Percentiles rank a stretch among this genome's conserved stretches.
Conservation (phyloP, 345 rosid species). For the Hirschfeldia incana region DNA sequence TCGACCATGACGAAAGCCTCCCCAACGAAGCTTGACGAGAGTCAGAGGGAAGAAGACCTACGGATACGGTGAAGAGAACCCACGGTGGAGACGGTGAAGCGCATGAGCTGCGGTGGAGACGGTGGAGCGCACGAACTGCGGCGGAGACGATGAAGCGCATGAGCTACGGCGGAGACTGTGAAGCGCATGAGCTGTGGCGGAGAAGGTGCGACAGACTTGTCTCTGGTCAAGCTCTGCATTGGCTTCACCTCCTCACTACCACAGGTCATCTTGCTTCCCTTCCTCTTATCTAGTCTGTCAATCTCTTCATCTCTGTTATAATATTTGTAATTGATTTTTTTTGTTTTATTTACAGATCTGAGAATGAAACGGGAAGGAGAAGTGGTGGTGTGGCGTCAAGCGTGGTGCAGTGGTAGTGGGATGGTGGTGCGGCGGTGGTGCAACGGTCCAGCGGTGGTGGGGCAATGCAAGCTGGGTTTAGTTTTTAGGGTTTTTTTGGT, state of each 20-base stretch:
- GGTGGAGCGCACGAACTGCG: not conserved
- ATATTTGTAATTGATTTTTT: too few species aligned
- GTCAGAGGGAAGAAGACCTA: not conserved
- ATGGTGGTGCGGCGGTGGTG: not conserved
- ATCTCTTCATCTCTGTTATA: not conserved
- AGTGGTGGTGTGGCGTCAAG: not conserved
- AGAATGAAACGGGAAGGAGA: not conserved
- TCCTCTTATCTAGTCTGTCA: not conserved
- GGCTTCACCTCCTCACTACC: not conserved
- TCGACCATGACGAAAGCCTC: not conserved
- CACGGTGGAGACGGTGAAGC: not conserved
- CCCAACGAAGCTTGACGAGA: not conserved
- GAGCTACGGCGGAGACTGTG: not conserved
- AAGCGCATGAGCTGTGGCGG: not conserved
- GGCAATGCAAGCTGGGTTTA: not conserved
- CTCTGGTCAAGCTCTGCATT: not conserved
- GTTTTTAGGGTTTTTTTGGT: too few species aligned
- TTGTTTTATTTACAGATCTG: too few species aligned
- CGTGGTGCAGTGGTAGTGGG: not conserved
- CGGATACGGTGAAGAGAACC: not conserved
- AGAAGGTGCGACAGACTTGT: not conserved
- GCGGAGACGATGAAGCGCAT: not conserved
- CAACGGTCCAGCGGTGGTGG: not conserved
- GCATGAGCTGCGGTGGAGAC: not conserved
- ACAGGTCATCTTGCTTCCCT: not conserved